Evolutionary conservation across 441 rosid genomes (phyloP).

Genomic region (Hypseocharis bilobata): DNA sequence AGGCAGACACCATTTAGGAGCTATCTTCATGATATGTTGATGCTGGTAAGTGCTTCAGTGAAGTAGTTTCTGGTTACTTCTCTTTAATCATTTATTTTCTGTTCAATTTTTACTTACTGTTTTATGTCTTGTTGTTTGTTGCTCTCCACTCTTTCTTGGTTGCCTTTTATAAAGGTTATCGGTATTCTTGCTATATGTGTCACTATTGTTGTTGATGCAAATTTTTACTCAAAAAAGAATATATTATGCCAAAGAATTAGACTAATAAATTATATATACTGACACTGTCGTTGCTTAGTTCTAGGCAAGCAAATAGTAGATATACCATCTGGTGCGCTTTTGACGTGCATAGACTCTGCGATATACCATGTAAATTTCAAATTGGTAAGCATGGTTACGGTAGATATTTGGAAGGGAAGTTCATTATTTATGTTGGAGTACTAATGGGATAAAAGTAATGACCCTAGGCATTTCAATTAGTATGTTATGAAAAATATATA

Average conservation of each 20-base stretch:
- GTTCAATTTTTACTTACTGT: background rate
- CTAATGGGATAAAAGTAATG: too few relatives aligned
- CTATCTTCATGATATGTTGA: constrained; percentile 24
- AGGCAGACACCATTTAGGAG: constrained; percentile 25
- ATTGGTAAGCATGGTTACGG: too few relatives aligned
- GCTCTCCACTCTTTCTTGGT: too few relatives aligned
- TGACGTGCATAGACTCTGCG: background rate
- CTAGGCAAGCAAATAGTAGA: background rate
- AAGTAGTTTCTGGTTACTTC: background rate
- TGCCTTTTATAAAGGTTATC: too few relatives aligned
- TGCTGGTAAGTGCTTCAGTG: constrained; percentile 17
- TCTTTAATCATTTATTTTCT: background rate
- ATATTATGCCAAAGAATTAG: background rate
- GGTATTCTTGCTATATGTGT: too few relatives aligned
- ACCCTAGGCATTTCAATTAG: too few relatives aligned
- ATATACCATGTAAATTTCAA: too few relatives aligned
- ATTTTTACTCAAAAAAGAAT: too few relatives aligned
- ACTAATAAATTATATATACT: background rate
- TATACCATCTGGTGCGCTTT: background rate
- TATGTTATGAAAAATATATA: too few relatives aligned
- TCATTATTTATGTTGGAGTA: too few relatives aligned
- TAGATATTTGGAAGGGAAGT: too few relatives aligned
- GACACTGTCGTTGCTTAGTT: background rate
- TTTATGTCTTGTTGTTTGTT: background rate
- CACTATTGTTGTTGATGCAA: too few relatives aligned